phyloP scores from a whole-genome alignment of 345 rosid species.

The Salix dunnii region DNA sequence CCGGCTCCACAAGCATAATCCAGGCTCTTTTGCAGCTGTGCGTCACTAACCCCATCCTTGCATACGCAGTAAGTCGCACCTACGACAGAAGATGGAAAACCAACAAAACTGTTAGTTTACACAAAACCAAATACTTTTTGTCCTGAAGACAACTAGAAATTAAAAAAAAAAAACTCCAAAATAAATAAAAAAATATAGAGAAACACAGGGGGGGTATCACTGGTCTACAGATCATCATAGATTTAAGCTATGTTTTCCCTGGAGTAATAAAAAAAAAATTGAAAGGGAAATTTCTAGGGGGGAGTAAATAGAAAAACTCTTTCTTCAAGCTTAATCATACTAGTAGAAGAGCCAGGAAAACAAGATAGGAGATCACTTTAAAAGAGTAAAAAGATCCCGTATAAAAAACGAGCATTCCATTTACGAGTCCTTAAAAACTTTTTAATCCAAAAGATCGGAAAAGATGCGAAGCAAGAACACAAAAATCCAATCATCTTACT shows the following conservation, averaged over 20 bases:
- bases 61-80: conserved; percentile 74
- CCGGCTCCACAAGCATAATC: conserved; percentile 91
- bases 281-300: neutral
- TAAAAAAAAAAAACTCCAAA: neutral
- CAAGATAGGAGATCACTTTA: neutral
- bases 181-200: neutral
- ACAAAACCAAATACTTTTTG: neutral
- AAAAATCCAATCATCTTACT: conserved; percentile 41
- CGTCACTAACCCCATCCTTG: conserved; percentile 57
- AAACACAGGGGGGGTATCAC: neutral
- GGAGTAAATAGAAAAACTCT: neutral
- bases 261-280: neutral
- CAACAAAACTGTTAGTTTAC: conserved; percentile 5
- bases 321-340: neutral
- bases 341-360: neutral
- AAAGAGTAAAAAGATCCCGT: neutral
- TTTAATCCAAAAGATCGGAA: neutral
- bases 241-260: neutral
- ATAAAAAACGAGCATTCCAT: neutral
- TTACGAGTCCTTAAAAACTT: neutral
- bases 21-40: conserved; percentile 54
- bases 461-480: neutral
- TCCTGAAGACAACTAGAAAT: too few relatives aligned
- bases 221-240: neutral
- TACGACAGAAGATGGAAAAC: conserved; percentile 10